Evolutionary conservation across 2,329 filamentous ascomycete genomes (phyloP), one percentile per base, ranked within the genome.

Genomic region (Emergomyces orientalis): DNA sequence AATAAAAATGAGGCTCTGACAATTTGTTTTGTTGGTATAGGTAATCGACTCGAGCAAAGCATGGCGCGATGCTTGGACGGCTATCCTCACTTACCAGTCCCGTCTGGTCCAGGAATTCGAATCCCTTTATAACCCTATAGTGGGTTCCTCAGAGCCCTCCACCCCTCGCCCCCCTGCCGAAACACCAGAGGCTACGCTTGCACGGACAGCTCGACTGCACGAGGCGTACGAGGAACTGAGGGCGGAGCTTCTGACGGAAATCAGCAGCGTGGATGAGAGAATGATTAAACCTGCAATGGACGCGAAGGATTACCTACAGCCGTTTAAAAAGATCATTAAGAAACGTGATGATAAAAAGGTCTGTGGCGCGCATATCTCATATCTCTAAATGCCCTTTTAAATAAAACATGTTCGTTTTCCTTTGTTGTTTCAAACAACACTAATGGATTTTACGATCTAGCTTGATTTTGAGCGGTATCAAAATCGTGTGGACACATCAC

Each of bases 241-340:
- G 72, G 81, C 78, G 17, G 90, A 94, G 68, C 78, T 95, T 69
- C 73, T 85, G 62, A 84, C 86, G 64, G 90, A 94, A 71, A 80
- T 94, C 63, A 80, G 78, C 63, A 81, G 85, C 68, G 88, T 95
- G 66, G 88, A 93, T 67, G 76, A 79, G 11, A 84, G 85, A 67
- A 82, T 94, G 66, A 83, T 92, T 61, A 81, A 81, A 63, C 89
- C 90, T 0, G 88, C 87, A 3, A 84, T 83, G 63, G 83, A 88
- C 60, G 88, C 88, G 8, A 88, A 85, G 69, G 84, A 87, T 60
- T 84, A 78, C 61, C 80, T 93, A 64, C 84, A 86, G 67, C 86
- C 88, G 1, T 81, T 94, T 72, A 87, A 88, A 70, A 94, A 91
- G 77, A 87, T 86, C 0, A 90, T 95, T 71, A 94, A 93, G 77